Evolutionary conservation across 2,329 filamentous ascomycete genomes (phyloP).

Genomic region (Fusarium aywerte): DNA sequence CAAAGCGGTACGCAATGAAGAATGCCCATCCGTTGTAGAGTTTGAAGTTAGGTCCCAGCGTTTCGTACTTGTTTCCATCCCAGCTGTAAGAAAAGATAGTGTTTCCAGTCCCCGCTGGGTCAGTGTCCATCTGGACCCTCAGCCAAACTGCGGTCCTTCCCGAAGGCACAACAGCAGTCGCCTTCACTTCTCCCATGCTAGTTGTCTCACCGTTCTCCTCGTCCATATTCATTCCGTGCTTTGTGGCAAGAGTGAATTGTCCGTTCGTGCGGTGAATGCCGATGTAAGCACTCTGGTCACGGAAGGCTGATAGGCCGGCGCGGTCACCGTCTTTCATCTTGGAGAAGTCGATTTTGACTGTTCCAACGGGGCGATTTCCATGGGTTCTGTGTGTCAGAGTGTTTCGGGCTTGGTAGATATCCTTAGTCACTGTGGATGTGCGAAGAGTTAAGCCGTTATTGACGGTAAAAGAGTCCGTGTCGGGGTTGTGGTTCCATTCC

Average conservation of each 20-base stretch:
- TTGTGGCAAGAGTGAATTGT: slow-evolving; percentile 48
- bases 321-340: slow-evolving; percentile 63
- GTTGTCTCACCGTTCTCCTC: slow-evolving; percentile 41
- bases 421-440: slow-evolving; percentile 63
- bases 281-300: slow-evolving; percentile 64
- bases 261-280: slow-evolving; percentile 54
- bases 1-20: slow-evolving; percentile 62
- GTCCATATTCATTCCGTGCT: slow-evolving; percentile 54
- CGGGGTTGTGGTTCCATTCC: slow-evolving; percentile 73
- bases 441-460: slow-evolving; percentile 58
- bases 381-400: slow-evolving; percentile 60
- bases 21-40: slow-evolving; percentile 58
- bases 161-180: slow-evolving; percentile 34
- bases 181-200: slow-evolving; percentile 32
- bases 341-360: slow-evolving; percentile 60
- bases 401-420: slow-evolving; percentile 60
- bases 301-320: slow-evolving; percentile 63
- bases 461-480: slow-evolving; percentile 58
- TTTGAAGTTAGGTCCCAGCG: slow-evolving; percentile 49
- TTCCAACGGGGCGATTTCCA: slow-evolving; percentile 59
- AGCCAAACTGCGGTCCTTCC: slow-evolving; percentile 41
- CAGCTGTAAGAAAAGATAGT: slow-evolving; percentile 38
- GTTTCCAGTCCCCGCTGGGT: slow-evolving; percentile 36
- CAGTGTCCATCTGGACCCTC: slow-evolving; percentile 39
- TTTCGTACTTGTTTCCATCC: slow-evolving; percentile 31